phyloP scores from a whole-genome alignment of 192 early-diverging fungal species.

The Backusella sp. region DNA sequence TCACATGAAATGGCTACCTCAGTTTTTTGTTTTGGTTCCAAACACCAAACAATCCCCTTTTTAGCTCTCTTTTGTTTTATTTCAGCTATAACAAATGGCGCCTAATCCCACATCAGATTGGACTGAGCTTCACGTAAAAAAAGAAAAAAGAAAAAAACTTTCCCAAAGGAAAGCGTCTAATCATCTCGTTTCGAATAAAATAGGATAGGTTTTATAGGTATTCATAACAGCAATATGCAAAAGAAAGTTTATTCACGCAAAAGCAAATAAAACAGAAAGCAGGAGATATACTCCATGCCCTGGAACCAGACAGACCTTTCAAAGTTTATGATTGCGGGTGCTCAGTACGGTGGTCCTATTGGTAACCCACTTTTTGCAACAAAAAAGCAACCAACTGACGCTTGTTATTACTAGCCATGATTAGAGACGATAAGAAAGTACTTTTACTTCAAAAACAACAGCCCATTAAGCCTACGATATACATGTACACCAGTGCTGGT shows the following conservation, averaged over 20 bases:
- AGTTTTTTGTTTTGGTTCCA: background rate
- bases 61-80: background rate
- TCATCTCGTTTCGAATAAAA: background rate
- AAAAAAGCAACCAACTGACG: too few relatives aligned
- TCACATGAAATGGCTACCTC: constrained; percentile 2
- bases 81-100: constrained; percentile 38
- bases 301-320: constrained; percentile 90
- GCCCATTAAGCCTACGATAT: constrained; percentile 73
- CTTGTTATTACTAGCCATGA: constrained; percentile 65
- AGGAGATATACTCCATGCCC: constrained; percentile 83
- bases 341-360: constrained; percentile 91
- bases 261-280: constrained; percentile 45
- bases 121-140: constrained; percentile 48
- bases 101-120: constrained; percentile 59
- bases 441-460: constrained; percentile 72
- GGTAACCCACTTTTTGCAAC: constrained; percentile 42
- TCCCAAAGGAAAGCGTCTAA: background rate
- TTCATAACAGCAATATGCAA: background rate
- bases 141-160: background rate
- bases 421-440: constrained; percentile 89
- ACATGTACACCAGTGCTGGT: constrained; percentile 86
- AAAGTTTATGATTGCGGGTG: constrained; percentile 78
- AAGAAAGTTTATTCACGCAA: background rate
- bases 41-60: constrained; percentile 3
- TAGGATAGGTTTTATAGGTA: constrained; percentile 62